Evolutionary conservation across 1,284 basidiomycete species (phyloP), one percentile per base, ranked within the genome.

Genomic region (Sanghuangporus sanghuang): DNA sequence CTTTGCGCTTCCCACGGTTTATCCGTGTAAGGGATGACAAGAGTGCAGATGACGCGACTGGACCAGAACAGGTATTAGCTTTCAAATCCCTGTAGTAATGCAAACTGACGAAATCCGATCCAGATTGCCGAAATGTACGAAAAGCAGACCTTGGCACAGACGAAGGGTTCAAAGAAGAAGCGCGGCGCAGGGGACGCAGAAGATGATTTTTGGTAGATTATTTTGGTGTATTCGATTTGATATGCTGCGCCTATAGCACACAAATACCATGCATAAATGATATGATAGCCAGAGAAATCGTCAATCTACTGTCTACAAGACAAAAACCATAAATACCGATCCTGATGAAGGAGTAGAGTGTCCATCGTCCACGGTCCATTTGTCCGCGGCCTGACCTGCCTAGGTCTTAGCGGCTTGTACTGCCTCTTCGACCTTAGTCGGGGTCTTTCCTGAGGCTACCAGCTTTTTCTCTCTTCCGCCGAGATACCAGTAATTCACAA

Each of bases 91-190:
- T n/a, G 63, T 68, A 40, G 63, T 74, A 57, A 53, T 32, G 49
- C 54, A 42, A 59, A 58, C 38, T 59, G 23, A 53, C 56, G 49
- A 27, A 49, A 27, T 49, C 23, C 48, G 38, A 39, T 27, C 14
- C 71, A 96, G 92, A 90, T 99, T 68, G 92, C 95, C 59, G 94
- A 96, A 69, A 97, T 98, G 87, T 99, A 98, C 75, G 85, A 92
- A 72, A 81, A 87, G 49, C 96, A 99, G 75, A 90, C 86, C 14
- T 84, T 95, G 40, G 89, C 93, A 7, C 88, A 90, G 71, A 82
- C 79, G 63, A 81, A 79, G 67, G 77, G 82, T 46, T 80, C 85
- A 52, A 87, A 89, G 75, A 90, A 88, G 75, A 85, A 85, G 72
- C 86, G 86, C 72, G 86, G 84, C 0, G 83, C 74, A 2, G 87